These are phyloP conservation scores for Myxozyma nipponensis DNA, from an alignment of 805 yeast genomes.

Conservation along the genomic window DNA sequence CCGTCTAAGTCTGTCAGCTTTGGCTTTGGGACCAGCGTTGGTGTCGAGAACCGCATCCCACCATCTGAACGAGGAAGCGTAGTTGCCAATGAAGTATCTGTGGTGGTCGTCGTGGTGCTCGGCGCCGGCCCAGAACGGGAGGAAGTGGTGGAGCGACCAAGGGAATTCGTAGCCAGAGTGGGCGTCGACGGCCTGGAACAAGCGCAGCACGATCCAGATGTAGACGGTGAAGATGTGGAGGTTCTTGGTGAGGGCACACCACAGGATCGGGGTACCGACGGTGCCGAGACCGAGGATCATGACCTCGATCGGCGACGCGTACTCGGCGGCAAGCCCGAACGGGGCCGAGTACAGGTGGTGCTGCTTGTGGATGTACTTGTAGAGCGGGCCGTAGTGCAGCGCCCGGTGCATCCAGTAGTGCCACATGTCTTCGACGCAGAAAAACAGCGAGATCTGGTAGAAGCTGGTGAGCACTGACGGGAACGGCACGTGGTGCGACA, in stretches of 20 bases:
- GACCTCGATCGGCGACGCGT: slow-evolving; percentile 95
- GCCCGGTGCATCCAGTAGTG: slow-evolving; percentile 94
- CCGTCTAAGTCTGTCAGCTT: slow-evolving; percentile 58
- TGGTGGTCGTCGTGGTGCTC: slow-evolving; percentile 78
- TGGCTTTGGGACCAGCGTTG: slow-evolving; percentile 84
- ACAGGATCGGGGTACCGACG: slow-evolving; percentile 87
- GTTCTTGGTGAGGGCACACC: slow-evolving; percentile 69
- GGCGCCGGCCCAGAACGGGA: slow-evolving; percentile 54
- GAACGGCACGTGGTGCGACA: slow-evolving; percentile 77
- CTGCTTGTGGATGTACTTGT: slow-evolving; percentile 92
- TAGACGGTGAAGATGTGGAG: slow-evolving; percentile 88
- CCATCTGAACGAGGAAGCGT: slow-evolving; percentile 93
- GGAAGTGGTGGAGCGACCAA: slow-evolving; percentile 84
- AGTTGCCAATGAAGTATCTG: slow-evolving; percentile 91
- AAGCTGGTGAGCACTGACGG: slow-evolving; percentile 60
- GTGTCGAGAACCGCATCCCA: slow-evolving; percentile 88
- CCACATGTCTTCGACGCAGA: slow-evolving; percentile 89
- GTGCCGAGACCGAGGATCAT: slow-evolving; percentile 90
- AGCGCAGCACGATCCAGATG: slow-evolving; percentile 80
- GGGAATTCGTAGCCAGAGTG: slow-evolving; percentile 99
- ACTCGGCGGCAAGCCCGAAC: slow-evolving; percentile 94
- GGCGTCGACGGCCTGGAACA: slow-evolving; percentile 95
- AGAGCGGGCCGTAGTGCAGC: slow-evolving; percentile 82
- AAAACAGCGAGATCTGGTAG: slow-evolving; percentile 69
- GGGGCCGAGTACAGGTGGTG: slow-evolving; percentile 99